These are phyloP conservation scores for Carex kokanica DNA, from an alignment of 176 grass and related monocot genomes.

Conservation along the genomic window DNA sequence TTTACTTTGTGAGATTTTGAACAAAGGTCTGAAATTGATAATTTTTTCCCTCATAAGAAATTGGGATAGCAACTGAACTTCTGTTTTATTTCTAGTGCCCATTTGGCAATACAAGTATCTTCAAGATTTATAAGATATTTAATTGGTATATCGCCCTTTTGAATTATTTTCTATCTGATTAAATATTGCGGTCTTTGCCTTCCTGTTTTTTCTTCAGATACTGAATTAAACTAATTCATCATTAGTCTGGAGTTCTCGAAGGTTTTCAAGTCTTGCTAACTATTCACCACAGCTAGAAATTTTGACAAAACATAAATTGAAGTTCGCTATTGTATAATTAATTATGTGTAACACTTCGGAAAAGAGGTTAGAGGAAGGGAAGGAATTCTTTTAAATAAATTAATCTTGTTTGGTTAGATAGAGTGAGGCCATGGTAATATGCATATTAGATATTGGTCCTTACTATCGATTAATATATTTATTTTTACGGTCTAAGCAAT, in stretches of 20 bases:
- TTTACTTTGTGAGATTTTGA: conserved; percentile 62
- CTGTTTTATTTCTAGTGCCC: conserved; percentile 4
- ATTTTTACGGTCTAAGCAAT: no score
- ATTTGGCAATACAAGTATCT: neutral
- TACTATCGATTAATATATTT: no score
- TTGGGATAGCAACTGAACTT: neutral
- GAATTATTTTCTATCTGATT: neutral
- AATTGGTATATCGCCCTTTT: neutral
- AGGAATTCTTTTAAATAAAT: neutral
- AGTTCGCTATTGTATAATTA: neutral
- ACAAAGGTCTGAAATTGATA: neutral
- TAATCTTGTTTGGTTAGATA: neutral
- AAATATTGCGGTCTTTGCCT: neutral
- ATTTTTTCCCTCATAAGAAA: neutral
- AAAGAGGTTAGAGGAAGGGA: neutral
- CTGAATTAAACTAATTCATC: neutral
- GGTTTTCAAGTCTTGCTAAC: neutral
- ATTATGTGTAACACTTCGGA: neutral
- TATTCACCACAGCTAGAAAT: neutral
- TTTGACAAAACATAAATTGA: neutral
- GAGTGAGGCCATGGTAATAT: no score
- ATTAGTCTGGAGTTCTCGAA: neutral
- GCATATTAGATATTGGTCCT: no score
- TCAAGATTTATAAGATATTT: neutral
- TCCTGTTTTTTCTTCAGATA: neutral